Conservation (phyloP, 257 asterid genomes). For the Hygrophila difformis region DNA sequence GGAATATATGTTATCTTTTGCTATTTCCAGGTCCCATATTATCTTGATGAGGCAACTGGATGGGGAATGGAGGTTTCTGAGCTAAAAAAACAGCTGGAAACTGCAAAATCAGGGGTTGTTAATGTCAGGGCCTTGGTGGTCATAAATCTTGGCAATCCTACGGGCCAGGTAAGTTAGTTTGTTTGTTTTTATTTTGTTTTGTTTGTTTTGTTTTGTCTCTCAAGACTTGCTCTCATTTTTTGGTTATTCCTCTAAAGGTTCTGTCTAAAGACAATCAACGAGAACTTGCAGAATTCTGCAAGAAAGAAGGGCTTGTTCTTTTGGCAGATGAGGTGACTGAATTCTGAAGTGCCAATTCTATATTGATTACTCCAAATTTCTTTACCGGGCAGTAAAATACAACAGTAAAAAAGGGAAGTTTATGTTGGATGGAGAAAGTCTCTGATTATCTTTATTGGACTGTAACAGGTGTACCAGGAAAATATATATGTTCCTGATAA, state of each 20-base stretch:
- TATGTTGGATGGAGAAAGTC: too few relatives aligned
- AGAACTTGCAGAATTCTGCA: slow-evolving; percentile 90
- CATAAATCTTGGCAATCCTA: slow-evolving; percentile 97
- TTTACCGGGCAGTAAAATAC: too few relatives aligned
- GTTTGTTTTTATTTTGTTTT: too few relatives aligned
- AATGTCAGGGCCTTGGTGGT: slow-evolving; percentile 82
- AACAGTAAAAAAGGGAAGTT: neutral
- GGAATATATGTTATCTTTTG: neutral
- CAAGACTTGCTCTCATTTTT: neutral
- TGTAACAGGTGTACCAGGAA: slow-evolving; percentile 11
- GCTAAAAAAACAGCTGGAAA: slow-evolving; percentile 70
- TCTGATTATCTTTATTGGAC: neutral
- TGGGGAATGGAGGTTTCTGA: slow-evolving; percentile 92
- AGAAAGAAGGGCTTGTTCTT: slow-evolving; percentile 90
- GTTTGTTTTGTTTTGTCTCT: neutral
- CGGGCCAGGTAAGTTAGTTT: slow-evolving; percentile 70
- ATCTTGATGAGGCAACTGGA: slow-evolving; percentile 90
- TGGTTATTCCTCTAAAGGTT: slow-evolving; percentile 20
- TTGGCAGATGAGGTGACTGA: slow-evolving; percentile 98
- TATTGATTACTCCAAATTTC: neutral
- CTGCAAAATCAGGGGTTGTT: slow-evolving; percentile 71
- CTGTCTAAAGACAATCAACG: slow-evolving; percentile 49
- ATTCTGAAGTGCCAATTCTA: too few relatives aligned
- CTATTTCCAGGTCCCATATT: slow-evolving; percentile 80
- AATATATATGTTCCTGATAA: slow-evolving; percentile 62